Base-by-base conservation (phyloP, 2,329 filamentous ascomycete species). In the Neonectria coccinea region DNA sequence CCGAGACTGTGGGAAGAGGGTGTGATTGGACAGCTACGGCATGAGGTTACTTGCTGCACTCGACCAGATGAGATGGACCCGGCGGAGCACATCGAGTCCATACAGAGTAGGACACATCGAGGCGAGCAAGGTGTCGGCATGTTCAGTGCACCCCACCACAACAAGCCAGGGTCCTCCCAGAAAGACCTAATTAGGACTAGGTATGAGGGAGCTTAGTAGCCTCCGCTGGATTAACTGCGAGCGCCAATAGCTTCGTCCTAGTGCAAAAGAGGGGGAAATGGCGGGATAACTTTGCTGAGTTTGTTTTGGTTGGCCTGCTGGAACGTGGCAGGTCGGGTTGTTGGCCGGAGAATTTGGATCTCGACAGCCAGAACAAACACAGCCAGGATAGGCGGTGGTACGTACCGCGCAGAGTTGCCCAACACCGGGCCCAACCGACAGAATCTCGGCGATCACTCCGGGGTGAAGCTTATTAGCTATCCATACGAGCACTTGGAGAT, bases 401-500 rank as follows among this genome's bases (percentile, higher is more conserved):
- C 65, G 65, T 68, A 66, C 62, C 60, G 51, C 48, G 44, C 14
- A 45, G 47, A 64, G 44, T 60, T 69, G 63, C 71, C 70, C 64
- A 73, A 71, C 60, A 33, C 67, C 64, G 67, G 64, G 52, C 64
- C 57, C 59, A 64, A 55, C 68, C 70, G 70, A 74, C 59, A 63
- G 11, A 45, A 65, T 59, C 39, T 48, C 22, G 67, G 66, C 71
- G 72, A 74, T 74, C 72, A 66, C 56, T 67, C 59, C 65, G 66
- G 67, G 62, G 68, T 66, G 51, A 39, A 54, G 57, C n/a, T 42
- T 20, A 20, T 42, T 20, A 20, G 39, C n/a, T 42, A 11, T 20
- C 39, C n/a, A 42, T 20, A 48, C 50, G 45, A 56, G 57, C 18
- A 27, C 33, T 52, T 65, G 61, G 47, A 39, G 55, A 65, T 62